Percentiles rank a stretch among this genome's conserved stretches.
Evolutionary conservation across 1,139 yeast species (phyloP).

Genomic region (Hansenula sp.): DNA sequence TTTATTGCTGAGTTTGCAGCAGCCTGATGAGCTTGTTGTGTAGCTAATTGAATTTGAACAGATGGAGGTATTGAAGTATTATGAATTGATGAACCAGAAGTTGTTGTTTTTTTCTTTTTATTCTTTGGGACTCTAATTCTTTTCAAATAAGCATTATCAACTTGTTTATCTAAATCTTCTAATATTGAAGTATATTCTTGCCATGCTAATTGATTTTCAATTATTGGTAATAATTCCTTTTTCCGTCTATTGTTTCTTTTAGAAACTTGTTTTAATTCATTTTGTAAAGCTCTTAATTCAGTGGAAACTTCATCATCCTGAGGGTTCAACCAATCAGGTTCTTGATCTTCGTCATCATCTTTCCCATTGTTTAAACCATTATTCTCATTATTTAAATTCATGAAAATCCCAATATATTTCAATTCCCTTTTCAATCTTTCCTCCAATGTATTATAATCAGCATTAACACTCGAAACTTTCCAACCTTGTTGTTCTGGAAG

Average conservation of each 20-base stretch:
- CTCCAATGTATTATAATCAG: conserved; percentile 79
- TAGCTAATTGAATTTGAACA: conserved; percentile 26
- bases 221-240: conserved; percentile 59
- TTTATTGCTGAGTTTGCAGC: conserved; percentile 75
- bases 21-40: conserved; percentile 39
- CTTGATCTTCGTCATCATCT: conserved; percentile 22
- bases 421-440: conserved; percentile 85
- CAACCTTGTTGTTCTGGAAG: conserved; percentile 43
- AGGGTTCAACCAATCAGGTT: conserved; percentile 64
- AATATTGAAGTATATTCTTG: conserved; percentile 88
- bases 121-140: conserved; percentile 79
- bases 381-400: conserved; percentile 42
- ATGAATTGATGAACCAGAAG: conserved; percentile 8
- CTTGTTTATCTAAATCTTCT: conserved; percentile 93
- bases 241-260: conserved; percentile 66
- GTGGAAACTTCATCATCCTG: conserved; percentile 95
- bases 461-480: conserved; percentile 41
- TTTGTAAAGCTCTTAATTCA: conserved; percentile 73
- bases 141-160: conserved; percentile 89
- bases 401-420: conserved; percentile 86
- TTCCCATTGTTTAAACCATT: conserved; percentile 15
- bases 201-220: conserved; percentile 93
- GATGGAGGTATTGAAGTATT: conserved; percentile 18
- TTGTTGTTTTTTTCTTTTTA: conserved; percentile 50
- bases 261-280: conserved; percentile 59